phyloP scores from a whole-genome alignment of 148 eudicot genomes.

The Dysphania ambrosioides region DNA sequence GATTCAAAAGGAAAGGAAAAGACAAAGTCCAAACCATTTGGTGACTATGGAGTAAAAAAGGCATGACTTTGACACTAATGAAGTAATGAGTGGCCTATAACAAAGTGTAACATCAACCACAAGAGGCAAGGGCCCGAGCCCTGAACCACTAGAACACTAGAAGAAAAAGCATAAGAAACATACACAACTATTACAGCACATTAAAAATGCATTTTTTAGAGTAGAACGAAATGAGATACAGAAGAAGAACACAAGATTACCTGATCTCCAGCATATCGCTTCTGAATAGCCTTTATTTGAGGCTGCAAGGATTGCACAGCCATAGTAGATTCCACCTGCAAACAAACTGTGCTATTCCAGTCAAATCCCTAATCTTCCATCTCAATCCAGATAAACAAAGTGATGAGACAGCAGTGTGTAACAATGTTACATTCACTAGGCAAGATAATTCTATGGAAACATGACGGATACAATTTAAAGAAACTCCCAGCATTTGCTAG shows the following conservation, averaged over 20 bases:
- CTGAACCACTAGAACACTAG: not conserved
- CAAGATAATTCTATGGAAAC: not conserved
- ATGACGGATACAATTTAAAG: no score
- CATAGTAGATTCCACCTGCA: slow-evolving; percentile 90
- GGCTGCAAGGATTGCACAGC: slow-evolving; percentile 93
- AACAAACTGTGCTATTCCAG: slow-evolving; percentile 15
- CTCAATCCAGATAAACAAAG: not conserved
- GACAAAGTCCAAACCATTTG: not conserved
- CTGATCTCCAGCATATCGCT: slow-evolving; percentile 96
- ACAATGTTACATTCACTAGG: not conserved
- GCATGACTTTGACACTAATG: not conserved
- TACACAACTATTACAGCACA: not conserved
- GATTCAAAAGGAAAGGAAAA: not conserved
- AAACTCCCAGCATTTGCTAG: not conserved
- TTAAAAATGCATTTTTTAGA: not conserved
- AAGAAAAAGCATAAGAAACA: not conserved
- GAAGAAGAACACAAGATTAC: slow-evolving; percentile 33
- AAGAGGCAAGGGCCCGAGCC: no score
- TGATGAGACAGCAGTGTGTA: not conserved
- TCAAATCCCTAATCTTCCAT: slow-evolving; percentile 6
- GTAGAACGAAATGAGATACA: not conserved
- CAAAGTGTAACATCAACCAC: not conserved
- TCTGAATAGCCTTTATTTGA: slow-evolving; percentile 92
- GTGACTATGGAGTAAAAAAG: not conserved
- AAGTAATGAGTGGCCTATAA: slow-evolving; percentile 1